Base-by-base conservation (phyloP, 2,329 filamentous ascomycete species). In the Colletotrichum godetiae region DNA sequence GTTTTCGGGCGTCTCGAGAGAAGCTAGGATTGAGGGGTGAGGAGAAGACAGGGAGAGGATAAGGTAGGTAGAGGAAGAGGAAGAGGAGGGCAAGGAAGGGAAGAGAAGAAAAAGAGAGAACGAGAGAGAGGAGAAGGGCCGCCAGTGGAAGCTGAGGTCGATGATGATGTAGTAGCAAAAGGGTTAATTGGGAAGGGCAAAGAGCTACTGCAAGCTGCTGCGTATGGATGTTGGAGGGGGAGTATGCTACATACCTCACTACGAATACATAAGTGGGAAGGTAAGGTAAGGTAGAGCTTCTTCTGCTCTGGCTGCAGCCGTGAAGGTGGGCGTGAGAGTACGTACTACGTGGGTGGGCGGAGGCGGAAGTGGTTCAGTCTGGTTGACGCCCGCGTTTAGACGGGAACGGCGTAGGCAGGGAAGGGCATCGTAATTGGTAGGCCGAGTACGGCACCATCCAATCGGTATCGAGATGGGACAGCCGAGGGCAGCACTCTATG, bases 341-440 rank as follows among this genome's bases (percentile, higher is more conserved):
- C 12, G 5, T 15, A 42, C 15, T 6, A 15, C 37, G 37, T 42
- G 19, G 15, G 37, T 65, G 46, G 66, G 59, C 60, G 66, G 37
- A 70, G 67, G 59, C 65, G 69, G 70, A 59, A 49, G 60, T 52
- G 61, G 71, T 66, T 66, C 71, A 62, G 56, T 66, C 33, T 71
- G 56, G 57, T 65, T 58, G 67, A 71, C 67, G 60, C 55, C 60
- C 71, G 61, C 61, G 60, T 73, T 73, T 61, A 56, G 71, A 73
- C 71, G 71, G 67, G 71, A 73, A 73, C 71, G 71, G 71, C 67
- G 49, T 73, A 31, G 60, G 31, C 33, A 61, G 61, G 61, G 67
- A 49, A 42, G 56, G 46, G 67, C 12, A 56, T 35, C 12, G 52
- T 46, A 31, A 60, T 24, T 72, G 63, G n/a, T 52, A 46, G 63